Percentiles rank a stretch among this genome's conserved stretches.
Evolutionary conservation across 108 stramenopile species (phyloP).

Genomic region (Discostella stelligeroides): DNA sequence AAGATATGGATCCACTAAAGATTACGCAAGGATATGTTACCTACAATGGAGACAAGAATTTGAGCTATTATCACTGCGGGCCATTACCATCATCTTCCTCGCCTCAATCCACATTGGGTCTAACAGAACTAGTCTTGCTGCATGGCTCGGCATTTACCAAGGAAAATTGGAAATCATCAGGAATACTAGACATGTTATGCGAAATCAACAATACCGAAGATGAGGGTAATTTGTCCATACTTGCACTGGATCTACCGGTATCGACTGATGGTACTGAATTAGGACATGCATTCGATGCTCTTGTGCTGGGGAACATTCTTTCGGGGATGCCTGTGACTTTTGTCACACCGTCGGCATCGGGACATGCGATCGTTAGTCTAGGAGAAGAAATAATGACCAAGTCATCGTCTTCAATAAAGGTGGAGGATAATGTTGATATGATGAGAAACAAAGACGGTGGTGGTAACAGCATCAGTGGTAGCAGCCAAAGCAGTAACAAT

Average conservation of each 20-base stretch:
- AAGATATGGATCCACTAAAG: constrained; percentile 1
- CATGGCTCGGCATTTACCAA: constrained; percentile 80
- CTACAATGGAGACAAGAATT: constrained; percentile 7
- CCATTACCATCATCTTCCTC: constrained; percentile 7
- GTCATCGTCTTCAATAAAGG: too few species aligned
- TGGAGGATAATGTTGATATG: background rate
- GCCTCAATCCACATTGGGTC: too few species aligned
- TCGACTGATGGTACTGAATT: constrained; percentile 49
- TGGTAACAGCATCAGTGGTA: too few species aligned
- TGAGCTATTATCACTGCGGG: constrained; percentile 46
- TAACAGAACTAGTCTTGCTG: constrained; percentile 60
- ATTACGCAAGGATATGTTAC: constrained; percentile 12
- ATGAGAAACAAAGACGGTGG: constrained; percentile 7
- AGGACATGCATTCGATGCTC: constrained; percentile 33
- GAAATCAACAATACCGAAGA: constrained; percentile 37
- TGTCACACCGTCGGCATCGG: constrained; percentile 81
- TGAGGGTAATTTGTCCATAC: constrained; percentile 40
- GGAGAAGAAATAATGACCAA: constrained; percentile 7
- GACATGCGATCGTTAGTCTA: constrained; percentile 61
- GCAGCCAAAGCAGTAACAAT: background rate
- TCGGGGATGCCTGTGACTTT: constrained; percentile 47
- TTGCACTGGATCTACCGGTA: constrained; percentile 71
- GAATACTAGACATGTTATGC: constrained; percentile 61
- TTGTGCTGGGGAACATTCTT: constrained; percentile 27
- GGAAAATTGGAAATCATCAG: constrained; percentile 75